phyloP scores from a whole-genome alignment of 768 basidiomycete species.

The Lentinula raphanica region DNA sequence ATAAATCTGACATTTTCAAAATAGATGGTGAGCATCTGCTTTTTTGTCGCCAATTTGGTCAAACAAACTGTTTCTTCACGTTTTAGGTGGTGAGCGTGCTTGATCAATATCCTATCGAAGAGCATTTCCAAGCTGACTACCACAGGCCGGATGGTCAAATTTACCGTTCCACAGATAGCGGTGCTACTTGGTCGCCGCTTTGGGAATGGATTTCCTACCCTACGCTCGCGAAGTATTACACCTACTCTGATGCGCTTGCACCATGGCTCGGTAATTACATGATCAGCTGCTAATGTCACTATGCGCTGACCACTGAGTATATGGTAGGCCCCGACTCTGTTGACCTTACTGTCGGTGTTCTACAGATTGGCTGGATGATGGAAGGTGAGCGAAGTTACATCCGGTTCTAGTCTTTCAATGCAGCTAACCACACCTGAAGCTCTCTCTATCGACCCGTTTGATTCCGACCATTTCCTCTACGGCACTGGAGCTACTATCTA shows the following conservation, averaged over 20 bases:
- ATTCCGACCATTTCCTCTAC: conserved; percentile 54
- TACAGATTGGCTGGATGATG: conserved; percentile 71
- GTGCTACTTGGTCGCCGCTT: conserved; percentile 51
- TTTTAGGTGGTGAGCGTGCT: not conserved
- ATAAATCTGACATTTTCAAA: not conserved
- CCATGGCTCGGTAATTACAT: conserved; percentile 47
- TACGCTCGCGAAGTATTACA: conserved; percentile 25
- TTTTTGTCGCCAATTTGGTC: not conserved
- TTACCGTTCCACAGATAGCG: conserved; percentile 54
- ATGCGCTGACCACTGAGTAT: not conserved
- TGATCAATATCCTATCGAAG: not conserved
- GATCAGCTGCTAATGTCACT: not conserved
- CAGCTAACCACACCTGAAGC: conserved; percentile 24
- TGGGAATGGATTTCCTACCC: conserved; percentile 40
- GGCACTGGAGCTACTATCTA: conserved; percentile 66
- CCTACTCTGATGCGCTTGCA: conserved; percentile 48
- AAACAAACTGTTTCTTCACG: not conserved
- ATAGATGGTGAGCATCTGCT: not conserved
- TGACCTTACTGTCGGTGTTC: conserved; percentile 35
- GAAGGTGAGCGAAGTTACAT: conserved; percentile 40
- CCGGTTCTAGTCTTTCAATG: not conserved
- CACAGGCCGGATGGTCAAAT: conserved; percentile 57
- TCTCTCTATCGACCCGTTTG: conserved; percentile 58
- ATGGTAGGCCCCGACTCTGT: conserved; percentile 30
- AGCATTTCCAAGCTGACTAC: not conserved